phyloP scores from a whole-genome alignment of 805 yeast genomes.

The Metschnikowia santaceciliae region DNA sequence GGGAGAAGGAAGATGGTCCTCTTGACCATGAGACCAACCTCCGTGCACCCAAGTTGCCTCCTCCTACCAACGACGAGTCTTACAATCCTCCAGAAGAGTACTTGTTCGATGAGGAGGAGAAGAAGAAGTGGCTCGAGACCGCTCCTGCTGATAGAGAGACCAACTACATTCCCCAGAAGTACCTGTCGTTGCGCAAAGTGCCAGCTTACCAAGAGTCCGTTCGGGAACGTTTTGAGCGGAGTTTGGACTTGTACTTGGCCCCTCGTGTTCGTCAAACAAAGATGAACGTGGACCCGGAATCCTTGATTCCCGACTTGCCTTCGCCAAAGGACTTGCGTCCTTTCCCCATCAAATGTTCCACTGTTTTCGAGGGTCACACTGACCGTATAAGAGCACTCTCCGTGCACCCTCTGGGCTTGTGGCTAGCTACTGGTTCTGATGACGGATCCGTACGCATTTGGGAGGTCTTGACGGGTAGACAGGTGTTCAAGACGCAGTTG shows the following conservation, averaged over 20 bases:
- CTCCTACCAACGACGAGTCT: constrained; percentile 94
- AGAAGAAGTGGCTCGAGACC: constrained; percentile 59
- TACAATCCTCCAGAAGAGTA: constrained; percentile 98
- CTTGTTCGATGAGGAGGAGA: constrained; percentile 73
- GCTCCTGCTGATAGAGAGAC: constrained; percentile 77
- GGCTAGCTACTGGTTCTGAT: constrained; percentile 97
- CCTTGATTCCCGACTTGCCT: constrained; percentile 92
- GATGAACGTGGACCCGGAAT: constrained; percentile 91
- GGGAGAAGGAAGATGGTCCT: constrained; percentile 57
- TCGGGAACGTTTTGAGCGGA: constrained; percentile 90
- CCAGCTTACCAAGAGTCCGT: constrained; percentile 87
- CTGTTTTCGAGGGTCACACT: constrained; percentile 76
- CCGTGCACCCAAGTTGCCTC: constrained; percentile 92
- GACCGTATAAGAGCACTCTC: constrained; percentile 79
- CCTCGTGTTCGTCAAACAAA: constrained; percentile 92
- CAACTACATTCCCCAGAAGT: constrained; percentile 80
- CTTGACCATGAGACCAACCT: constrained; percentile 84
- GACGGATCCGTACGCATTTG: constrained; percentile 95
- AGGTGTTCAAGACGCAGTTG: constrained; percentile 64
- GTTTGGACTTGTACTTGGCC: constrained; percentile 89
- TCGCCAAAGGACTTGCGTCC: constrained; percentile 96
- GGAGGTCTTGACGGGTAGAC: constrained; percentile 95
- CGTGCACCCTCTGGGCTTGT: constrained; percentile 84
- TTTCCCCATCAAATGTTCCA: constrained; percentile 89
- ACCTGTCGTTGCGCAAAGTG: constrained; percentile 76